Percentiles rank a stretch among this genome's conserved stretches.
phyloP scores from a whole-genome alignment of 2,329 filamentous ascomycete species.

The Chalaropsis thielavioides region DNA sequence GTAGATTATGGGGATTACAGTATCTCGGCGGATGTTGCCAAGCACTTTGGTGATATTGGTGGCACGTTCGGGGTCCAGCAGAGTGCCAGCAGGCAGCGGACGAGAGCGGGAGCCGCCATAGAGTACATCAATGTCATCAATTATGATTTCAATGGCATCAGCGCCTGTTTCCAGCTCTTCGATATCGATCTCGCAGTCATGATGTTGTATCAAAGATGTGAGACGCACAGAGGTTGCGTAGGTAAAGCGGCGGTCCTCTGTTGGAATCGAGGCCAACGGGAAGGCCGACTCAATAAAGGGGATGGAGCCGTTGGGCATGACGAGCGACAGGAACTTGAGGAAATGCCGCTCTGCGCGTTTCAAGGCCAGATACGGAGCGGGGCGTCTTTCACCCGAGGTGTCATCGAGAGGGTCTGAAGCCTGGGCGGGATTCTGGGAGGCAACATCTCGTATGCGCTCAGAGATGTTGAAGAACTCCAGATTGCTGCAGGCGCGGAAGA shows the following conservation, averaged over 20 bases:
- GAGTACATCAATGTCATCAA: conserved; percentile 23
- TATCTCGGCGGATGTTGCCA: conserved; percentile 46
- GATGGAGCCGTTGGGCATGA: conserved; percentile 40
- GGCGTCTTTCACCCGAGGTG: conserved; percentile 26
- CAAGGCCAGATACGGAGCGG: conserved; percentile 48
- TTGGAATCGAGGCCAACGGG: conserved; percentile 46
- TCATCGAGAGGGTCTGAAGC: conserved; percentile 13
- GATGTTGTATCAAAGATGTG: conserved; percentile 36
- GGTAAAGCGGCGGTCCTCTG: conserved; percentile 48
- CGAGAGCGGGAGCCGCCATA: conserved; percentile 12
- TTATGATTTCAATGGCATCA: conserved; percentile 50
- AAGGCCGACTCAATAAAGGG: conserved; percentile 49
- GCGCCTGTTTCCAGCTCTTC: conserved; percentile 51
- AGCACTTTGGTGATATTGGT: conserved; percentile 43
- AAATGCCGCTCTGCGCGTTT: conserved; percentile 57
- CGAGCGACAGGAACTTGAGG: conserved; percentile 50
- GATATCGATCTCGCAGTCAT: conserved; percentile 36
- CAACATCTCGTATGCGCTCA: conserved; percentile 31
- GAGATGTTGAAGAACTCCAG: conserved; percentile 65
- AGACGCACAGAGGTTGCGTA: conserved; percentile 51
- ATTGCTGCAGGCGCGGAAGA: conserved; percentile 54
- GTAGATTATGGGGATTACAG: conserved; percentile 44
- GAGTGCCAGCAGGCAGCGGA: conserved; percentile 10
- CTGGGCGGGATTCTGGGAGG: conserved; percentile 13
- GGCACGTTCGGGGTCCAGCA: conserved; percentile 25